Conservation (phyloP, 176 grass and related monocot species). For the Avena atlantica region DNA sequence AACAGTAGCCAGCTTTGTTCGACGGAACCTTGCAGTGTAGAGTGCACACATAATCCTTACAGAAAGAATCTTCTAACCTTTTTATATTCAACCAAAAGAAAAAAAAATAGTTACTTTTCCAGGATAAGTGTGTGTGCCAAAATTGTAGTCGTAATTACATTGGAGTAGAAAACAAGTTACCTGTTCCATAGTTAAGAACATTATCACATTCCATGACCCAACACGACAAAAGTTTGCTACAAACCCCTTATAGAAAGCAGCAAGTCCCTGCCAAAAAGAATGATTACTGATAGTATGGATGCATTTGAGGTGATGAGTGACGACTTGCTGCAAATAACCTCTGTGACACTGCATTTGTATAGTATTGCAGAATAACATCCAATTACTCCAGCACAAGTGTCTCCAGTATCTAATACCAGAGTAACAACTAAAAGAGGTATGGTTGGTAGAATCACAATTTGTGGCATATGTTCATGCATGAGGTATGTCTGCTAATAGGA, state of each 20-base stretch:
- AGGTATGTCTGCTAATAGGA: conserved; percentile 11
- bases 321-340: conserved; percentile 10
- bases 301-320: conserved; percentile 10
- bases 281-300: neutral
- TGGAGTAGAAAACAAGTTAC: conserved; percentile 42
- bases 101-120: neutral
- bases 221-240: conserved; percentile 82
- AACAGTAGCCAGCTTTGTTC: conserved; percentile 1
- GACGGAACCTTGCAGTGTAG: neutral
- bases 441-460: conserved; percentile 27
- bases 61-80: conserved; percentile 56
- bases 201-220: conserved; percentile 97
- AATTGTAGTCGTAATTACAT: neutral
- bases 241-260: conserved; percentile 91
- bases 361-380: neutral
- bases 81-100: conserved; percentile 20
- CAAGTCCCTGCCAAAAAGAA: conserved; percentile 61
- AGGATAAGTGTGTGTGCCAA: neutral
- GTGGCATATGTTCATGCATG: neutral
- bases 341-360: neutral
- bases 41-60: conserved; percentile 3
- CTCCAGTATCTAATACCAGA: neutral
- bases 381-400: conserved; percentile 12
- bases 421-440: conserved; percentile 5
- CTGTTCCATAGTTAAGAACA: conserved; percentile 95